Base-by-base conservation (phyloP, 768 basidiomycete species). In the Russula foetens region DNA sequence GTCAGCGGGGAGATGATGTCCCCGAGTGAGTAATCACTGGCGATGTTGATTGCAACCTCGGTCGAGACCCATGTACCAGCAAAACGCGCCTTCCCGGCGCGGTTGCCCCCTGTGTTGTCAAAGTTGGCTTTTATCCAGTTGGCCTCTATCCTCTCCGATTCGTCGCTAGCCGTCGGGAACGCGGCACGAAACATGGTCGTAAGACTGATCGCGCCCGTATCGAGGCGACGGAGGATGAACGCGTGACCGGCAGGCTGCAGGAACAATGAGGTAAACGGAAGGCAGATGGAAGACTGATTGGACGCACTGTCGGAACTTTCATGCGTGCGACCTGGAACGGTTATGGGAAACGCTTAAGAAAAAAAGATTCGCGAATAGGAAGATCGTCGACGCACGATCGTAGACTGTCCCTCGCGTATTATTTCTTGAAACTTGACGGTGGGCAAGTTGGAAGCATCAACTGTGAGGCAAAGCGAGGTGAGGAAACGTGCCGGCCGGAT, bases 141-240 rank as follows among this genome's bases (percentile, higher is more conserved):
- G 44, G 88, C 78, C 72, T 97, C 94, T 14, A 74, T 75, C 71
- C 82, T 86, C 72, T 98, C 94, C 19, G 87, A 84, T 50, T 79
- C 75, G 1, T 93, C 90, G 45, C 77, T 75, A 4, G 92, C 89
- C 41, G 79, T 82, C 11, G 94, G 94, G 72, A 92, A 98, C 0
- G 92, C 92, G 8, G 93, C 93, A 60, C 93, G 90, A 76, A 90
- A 96, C 93, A 98, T 96, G 58, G 94, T 96, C 11, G 94, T 96
- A 11, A 94, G 81, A 64, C 87, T 90, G 73, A 98, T 82, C 21
- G 92, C 92, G 60, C 90, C 86, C 3, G 94, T 96, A 74, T 98
- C 95, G 67, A 90, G 94, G 56, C 95, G 85, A 47, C 94, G 84
- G 38, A 98, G 85, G 69, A 98, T 91, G 71, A 97, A 98, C 24